phyloP scores from a whole-genome alignment of 129 eudicot species.

The Pulicaria dysenterica region DNA sequence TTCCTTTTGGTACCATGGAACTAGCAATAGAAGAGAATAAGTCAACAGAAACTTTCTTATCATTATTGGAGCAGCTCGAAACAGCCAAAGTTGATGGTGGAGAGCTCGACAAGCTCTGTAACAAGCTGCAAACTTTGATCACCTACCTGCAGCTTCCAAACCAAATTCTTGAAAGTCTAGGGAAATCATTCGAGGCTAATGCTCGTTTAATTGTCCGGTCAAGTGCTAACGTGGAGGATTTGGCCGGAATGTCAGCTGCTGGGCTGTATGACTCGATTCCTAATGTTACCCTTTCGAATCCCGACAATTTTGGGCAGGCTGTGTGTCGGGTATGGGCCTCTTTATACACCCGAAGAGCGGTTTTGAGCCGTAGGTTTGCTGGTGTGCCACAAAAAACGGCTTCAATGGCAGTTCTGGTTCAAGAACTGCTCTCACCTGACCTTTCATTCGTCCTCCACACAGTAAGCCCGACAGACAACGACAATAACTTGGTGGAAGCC shows the following conservation, averaged over 20 bases:
- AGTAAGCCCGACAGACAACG: constrained; percentile 75
- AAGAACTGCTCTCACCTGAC: constrained; percentile 91
- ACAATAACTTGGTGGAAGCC: constrained; percentile 61
- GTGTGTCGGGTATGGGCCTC: constrained; percentile 96
- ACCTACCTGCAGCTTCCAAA: constrained; percentile 50
- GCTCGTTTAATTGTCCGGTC: constrained; percentile 77
- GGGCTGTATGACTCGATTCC: constrained; percentile 93
- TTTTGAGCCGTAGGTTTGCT: constrained; percentile 81
- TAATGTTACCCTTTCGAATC: constrained; percentile 81
- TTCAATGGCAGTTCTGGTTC: constrained; percentile 78
- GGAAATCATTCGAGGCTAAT: constrained; percentile 47
- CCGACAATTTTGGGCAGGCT: constrained; percentile 55
- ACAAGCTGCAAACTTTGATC: constrained; percentile 57
- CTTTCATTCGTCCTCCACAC: constrained; percentile 89
- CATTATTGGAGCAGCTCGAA: constrained; percentile 61
- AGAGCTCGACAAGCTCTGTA: constrained; percentile 66
- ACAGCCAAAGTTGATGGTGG: constrained; percentile 68
- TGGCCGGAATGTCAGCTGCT: constrained; percentile 99
- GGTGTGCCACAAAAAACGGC: constrained; percentile 79
- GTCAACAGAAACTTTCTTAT: constrained; percentile 47
- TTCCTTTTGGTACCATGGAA: constrained; percentile 93
- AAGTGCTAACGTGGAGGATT: constrained; percentile 95
- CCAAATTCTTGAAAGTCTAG: constrained; percentile 47
- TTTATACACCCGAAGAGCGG: constrained; percentile 87
- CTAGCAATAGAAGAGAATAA: constrained; percentile 54